These are phyloP conservation scores for Podospora tetraspora DNA, from an alignment of 495 filamentous ascomycete species.

Conservation along the genomic window DNA sequence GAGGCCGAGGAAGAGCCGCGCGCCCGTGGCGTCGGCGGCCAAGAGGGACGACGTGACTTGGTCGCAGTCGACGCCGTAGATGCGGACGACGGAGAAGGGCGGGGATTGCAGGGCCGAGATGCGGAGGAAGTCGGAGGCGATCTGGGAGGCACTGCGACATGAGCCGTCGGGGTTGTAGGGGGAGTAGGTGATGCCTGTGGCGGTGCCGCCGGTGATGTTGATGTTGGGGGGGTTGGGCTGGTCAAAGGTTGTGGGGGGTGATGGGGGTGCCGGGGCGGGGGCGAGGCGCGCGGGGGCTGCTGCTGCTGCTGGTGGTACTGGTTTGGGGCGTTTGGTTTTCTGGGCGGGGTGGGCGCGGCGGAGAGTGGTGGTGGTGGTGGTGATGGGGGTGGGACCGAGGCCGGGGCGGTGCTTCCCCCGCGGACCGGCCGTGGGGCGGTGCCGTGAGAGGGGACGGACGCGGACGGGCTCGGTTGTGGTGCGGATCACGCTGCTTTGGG, in stretches of 20 bases:
- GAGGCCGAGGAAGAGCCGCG: slow-evolving; percentile 70
- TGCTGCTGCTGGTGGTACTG: neutral
- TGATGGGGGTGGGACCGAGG: neutral
- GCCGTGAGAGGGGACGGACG: neutral
- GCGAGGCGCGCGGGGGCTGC: neutral
- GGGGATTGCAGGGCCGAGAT: slow-evolving; percentile 31
- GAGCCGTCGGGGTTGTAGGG: slow-evolving; percentile 61
- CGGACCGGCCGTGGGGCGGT: slow-evolving; percentile 23
- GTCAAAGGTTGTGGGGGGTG: neutral
- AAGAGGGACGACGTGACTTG: slow-evolving; percentile 56
- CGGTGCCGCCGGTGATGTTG: slow-evolving; percentile 19
- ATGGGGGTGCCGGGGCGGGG: neutral
- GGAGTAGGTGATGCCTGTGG: slow-evolving; percentile 63
- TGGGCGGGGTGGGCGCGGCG: neutral
- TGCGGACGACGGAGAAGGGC: slow-evolving; percentile 56
- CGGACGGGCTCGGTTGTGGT: slow-evolving; percentile 29
- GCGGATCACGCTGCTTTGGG: slow-evolving; percentile 50
- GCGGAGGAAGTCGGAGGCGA: slow-evolving; percentile 56
- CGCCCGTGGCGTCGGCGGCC: slow-evolving; percentile 52
- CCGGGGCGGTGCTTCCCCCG: neutral
- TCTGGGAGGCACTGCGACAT: slow-evolving; percentile 61
- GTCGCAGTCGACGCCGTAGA: slow-evolving; percentile 79
- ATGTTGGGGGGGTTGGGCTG: slow-evolving; percentile 12
- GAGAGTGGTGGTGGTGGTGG: slow-evolving; percentile 4
- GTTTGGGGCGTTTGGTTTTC: neutral